Conservation (phyloP, 1,284 basidiomycete genomes). For the Pulchroboletus neoregius region DNA sequence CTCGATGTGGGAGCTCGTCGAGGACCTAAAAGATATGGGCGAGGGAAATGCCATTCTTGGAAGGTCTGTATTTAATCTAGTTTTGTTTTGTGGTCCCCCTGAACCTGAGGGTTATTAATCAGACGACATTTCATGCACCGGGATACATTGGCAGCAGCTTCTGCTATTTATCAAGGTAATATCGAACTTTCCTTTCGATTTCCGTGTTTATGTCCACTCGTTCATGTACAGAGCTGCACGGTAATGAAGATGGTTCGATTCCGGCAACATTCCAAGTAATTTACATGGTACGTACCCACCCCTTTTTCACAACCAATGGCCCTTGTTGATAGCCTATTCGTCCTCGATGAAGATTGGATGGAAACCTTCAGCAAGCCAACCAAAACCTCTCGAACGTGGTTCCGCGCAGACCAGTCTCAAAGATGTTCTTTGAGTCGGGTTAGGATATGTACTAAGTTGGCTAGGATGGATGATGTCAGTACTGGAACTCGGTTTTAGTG, state of each 20-base stretch:
- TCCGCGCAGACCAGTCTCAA: conserved; percentile 77
- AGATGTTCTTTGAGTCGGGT: conserved; percentile 64
- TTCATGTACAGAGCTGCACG: conserved; percentile 68
- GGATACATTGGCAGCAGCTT: conserved; percentile 88
- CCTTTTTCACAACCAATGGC: background rate
- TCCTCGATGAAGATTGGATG: conserved; percentile 83
- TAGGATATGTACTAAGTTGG: too few species aligned
- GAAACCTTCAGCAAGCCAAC: conserved; percentile 86
- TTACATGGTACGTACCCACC: conserved; percentile 66
- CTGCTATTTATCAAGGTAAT: conserved; percentile 88
- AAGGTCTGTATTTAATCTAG: conserved; percentile 43
- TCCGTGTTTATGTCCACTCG: conserved; percentile 7
- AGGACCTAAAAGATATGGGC: conserved; percentile 94
- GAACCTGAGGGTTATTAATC: conserved; percentile 2
- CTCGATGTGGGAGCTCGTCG: conserved; percentile 93
- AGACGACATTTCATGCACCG: conserved; percentile 72
- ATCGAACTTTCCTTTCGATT: background rate
- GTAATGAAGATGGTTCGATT: conserved; percentile 76
- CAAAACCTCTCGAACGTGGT: conserved; percentile 84
- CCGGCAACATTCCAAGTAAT: conserved; percentile 97
- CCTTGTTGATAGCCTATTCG: background rate
- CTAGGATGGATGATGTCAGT: too few species aligned
- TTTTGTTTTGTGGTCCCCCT: background rate
- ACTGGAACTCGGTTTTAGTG: background rate
- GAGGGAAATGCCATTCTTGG: conserved; percentile 91